These are phyloP conservation scores for Paraurostyla sp. DNA, from an alignment of 73 alveolate genomes.

Conservation along the genomic window DNA sequence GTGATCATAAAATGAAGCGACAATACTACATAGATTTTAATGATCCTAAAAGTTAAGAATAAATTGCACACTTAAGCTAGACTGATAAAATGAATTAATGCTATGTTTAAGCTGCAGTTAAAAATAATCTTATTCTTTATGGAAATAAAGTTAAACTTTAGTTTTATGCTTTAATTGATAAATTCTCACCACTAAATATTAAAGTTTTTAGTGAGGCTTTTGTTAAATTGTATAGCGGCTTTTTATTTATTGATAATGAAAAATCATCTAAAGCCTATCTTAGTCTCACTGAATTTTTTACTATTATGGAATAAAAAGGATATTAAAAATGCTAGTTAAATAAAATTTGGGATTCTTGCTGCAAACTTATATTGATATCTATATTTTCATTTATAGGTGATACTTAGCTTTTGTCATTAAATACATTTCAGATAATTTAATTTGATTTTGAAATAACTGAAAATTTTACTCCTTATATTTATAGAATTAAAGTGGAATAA, in stretches of 20 bases:
- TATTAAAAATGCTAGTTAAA: not conserved
- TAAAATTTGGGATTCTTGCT: conserved; percentile 23
- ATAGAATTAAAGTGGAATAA: not conserved
- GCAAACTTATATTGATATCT: not conserved
- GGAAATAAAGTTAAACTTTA: conserved; percentile 12
- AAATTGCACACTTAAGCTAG: not conserved
- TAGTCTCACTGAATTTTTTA: not conserved
- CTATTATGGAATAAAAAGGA: conserved; percentile 10
- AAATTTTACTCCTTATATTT: not conserved
- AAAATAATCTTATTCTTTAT: not conserved
- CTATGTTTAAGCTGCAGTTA: not conserved
- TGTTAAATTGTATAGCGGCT: conserved; percentile 1
- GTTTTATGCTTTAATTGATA: conserved; percentile 1
- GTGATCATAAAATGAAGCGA: not conserved
- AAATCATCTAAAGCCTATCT: not conserved
- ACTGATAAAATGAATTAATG: not conserved
- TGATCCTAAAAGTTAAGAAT: not conserved
- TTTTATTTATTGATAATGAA: not conserved
- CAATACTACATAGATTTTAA: not conserved
- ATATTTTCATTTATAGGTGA: not conserved
- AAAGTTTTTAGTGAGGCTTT: conserved; percentile 16
- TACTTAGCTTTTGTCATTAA: not conserved
- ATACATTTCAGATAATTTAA: conserved; percentile 31
- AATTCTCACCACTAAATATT: not conserved
- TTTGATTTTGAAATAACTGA: conserved; percentile 1